A percentile compares a stretch with the other conserved stretches of the same genome.
These are phyloP conservation scores for Solanum pimpinellifolium DNA, from an alignment of 257 asterid species.

Conservation along the genomic window DNA sequence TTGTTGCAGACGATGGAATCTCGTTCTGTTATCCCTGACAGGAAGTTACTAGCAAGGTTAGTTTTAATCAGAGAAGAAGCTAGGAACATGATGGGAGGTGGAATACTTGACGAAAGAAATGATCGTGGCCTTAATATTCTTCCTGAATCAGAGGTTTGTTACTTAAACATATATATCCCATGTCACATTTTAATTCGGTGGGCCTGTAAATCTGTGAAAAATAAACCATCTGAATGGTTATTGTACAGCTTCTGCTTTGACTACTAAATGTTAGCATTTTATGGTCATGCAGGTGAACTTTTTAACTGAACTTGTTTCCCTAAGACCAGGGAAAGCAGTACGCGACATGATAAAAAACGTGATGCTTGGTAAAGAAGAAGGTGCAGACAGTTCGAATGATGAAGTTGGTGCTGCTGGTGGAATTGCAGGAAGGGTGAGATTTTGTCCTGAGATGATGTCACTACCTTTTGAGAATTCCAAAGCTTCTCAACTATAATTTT, in stretches of 20 bases:
- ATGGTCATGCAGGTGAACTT: slow-evolving; percentile 62
- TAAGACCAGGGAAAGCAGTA: slow-evolving; percentile 75
- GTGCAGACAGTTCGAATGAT: slow-evolving; percentile 41
- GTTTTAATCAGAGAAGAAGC: slow-evolving; percentile 98
- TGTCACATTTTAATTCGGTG: not conserved
- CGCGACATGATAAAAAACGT: slow-evolving; percentile 77
- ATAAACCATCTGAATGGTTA: not conserved
- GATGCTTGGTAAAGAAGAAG: slow-evolving; percentile 87
- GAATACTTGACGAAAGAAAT: slow-evolving; percentile 89
- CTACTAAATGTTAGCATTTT: slow-evolving; percentile 3
- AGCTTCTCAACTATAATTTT: slow-evolving; percentile 2
- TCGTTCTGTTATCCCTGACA: slow-evolving; percentile 67
- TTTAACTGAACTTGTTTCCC: slow-evolving; percentile 71
- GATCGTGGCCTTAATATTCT: slow-evolving; percentile 81
- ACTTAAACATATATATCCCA: not conserved
- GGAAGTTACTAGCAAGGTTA: slow-evolving; percentile 92
- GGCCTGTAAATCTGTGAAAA: not conserved
- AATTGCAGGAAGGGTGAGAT: slow-evolving; percentile 70
- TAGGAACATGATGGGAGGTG: slow-evolving; percentile 97
- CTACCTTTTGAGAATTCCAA: not conserved
- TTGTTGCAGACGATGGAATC: slow-evolving; percentile 75
- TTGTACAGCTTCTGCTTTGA: slow-evolving; percentile 2
- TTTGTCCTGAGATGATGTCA: not conserved
- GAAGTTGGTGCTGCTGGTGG: slow-evolving; percentile 28
- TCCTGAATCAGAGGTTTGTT: slow-evolving; percentile 85